Conservation (phyloP, 176 grass and related monocot genomes). For the Luzula sylvatica region DNA sequence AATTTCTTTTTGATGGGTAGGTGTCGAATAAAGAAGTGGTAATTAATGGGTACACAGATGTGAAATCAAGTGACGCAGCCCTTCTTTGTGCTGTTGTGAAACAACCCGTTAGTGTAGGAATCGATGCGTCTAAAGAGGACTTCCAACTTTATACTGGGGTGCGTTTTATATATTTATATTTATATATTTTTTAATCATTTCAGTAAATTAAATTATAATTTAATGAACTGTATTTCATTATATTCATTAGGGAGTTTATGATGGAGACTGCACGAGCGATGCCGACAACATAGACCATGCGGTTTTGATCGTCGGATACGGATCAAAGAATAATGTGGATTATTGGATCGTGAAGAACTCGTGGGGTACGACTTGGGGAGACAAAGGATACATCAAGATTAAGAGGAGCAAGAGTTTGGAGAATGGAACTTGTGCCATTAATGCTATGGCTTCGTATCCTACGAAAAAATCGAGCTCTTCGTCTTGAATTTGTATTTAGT, state of each 20-base stretch:
- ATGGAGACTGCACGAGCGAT: conserved; percentile 39
- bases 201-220: neutral
- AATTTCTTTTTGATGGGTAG: conserved; percentile 7
- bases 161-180: neutral
- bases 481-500: neutral
- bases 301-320: conserved; percentile 41
- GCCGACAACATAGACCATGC: conserved; percentile 42
- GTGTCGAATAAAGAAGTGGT: conserved; percentile 27
- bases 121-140: conserved; percentile 29
- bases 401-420: conserved; percentile 22
- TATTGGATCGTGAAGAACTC: conserved; percentile 52
- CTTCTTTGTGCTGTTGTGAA: conserved; percentile 37
- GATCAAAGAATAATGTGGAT: conserved; percentile 21
- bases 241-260: conserved; percentile 35
- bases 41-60: conserved; percentile 40
- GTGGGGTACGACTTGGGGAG: conserved; percentile 38
- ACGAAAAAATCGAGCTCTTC: conserved; percentile 16
- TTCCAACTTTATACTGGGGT: conserved; percentile 44
- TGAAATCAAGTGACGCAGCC: conserved; percentile 19
- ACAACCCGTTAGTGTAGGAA: conserved; percentile 41
- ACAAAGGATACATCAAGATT: conserved; percentile 41
- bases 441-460: conserved; percentile 42
- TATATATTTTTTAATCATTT: conserved; percentile 1
- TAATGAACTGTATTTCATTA: neutral
- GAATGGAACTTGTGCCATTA: conserved; percentile 34